Evolutionary conservation across 1,139 yeast genomes (phyloP), one percentile per base, ranked within the genome.

Genomic region (Candida sp.): DNA sequence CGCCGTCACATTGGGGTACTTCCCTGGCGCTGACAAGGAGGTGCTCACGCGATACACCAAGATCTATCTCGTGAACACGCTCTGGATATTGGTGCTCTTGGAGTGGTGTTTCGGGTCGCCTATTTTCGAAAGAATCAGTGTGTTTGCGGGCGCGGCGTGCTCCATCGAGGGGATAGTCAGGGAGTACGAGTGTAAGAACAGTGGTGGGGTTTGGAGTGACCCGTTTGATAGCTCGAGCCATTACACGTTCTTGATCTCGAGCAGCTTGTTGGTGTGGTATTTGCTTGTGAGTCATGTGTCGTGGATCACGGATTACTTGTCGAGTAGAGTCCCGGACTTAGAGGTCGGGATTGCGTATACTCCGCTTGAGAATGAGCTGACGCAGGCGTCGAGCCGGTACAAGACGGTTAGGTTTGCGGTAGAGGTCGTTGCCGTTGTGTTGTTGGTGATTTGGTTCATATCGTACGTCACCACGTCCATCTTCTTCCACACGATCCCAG

Each of bases 161-260:
- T 57, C 58, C 3, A 38, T 41, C 1, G 41, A 50, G 5, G 50
- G 38, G 0, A 35, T 48, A 7, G 8, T 41, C 22, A 43, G 49
- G n/a, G 54, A 49, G 22, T 50, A 50, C 31, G 53, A 51, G n/a
- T 62, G 67, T 51, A 42, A 47, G 17, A 30, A 44, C 47, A 53
- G 53, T 1, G 67, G 69, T 23, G 78, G 77, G 1, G 52, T 52
- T 27, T 86, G 90, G 88, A 63, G 63, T 5, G 79, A 82, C 37
- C 88, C 87, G 3, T 83, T 83, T 55, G 90, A 86, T 61, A 65
- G 80, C 1, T 84, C 90, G 28, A 90, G 92, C 0, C 92, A 86
- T 62, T 80, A 78, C 53, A 81, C 82, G 58, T 75, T 85, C 44
- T 58, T 85, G 3, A 65, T 77, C 1, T 78, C 83, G n/a, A 68